Evolutionary conservation across 495 filamentous ascomycete species (phyloP).

Genomic region (Penicillium flavigenum): DNA sequence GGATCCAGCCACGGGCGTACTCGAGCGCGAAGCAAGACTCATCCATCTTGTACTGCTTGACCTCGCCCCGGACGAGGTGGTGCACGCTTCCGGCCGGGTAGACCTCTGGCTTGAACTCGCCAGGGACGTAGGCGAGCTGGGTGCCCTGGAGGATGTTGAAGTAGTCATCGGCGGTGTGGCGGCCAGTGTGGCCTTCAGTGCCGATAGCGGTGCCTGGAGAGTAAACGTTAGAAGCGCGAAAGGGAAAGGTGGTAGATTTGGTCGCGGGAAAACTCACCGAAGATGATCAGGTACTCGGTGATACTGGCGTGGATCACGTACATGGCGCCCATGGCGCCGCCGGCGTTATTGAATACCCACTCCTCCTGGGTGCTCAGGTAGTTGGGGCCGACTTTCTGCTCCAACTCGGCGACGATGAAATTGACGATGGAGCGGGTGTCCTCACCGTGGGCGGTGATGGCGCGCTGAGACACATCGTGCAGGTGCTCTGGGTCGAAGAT

Average conservation of each 20-base stretch:
- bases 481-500: constrained; percentile 69
- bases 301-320: constrained; percentile 85
- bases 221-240: constrained; percentile 5
- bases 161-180: constrained; percentile 89
- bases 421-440: constrained; percentile 67
- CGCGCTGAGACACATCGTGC: constrained; percentile 63
- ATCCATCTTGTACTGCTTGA: constrained; percentile 86
- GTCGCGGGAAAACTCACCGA: constrained; percentile 46
- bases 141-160: constrained; percentile 82
- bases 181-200: constrained; percentile 82
- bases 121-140: constrained; percentile 70
- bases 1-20: constrained; percentile 88
- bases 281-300: constrained; percentile 81
- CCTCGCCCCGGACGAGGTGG: constrained; percentile 70
- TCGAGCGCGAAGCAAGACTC: constrained; percentile 80
- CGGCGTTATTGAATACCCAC: constrained; percentile 65
- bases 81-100: constrained; percentile 76
- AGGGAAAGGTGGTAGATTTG: neutral
- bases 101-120: constrained; percentile 66
- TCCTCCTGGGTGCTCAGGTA: constrained; percentile 47
- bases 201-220: constrained; percentile 73
- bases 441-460: constrained; percentile 66
- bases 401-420: constrained; percentile 54
- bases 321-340: constrained; percentile 87
- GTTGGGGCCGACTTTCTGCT: constrained; percentile 38